A percentile compares a stretch with the other conserved stretches of the same genome.
These are phyloP conservation scores for Colletotrichum salicis DNA, from an alignment of 2,329 filamentous ascomycete species.

Conservation along the genomic window DNA sequence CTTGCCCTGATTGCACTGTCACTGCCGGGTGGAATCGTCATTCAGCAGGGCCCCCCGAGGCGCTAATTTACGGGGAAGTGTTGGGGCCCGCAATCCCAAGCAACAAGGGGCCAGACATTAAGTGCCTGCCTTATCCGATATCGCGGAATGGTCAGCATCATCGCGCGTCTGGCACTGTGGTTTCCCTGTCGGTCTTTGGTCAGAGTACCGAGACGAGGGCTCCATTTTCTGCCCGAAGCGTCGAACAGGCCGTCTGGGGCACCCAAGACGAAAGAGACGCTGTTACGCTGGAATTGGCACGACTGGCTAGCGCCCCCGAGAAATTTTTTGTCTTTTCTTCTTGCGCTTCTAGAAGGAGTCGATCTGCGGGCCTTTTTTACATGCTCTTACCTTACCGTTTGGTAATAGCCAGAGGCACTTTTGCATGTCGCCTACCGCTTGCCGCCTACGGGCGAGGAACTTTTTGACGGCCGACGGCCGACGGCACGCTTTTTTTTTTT, in stretches of 20 bases:
- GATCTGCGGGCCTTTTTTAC: conserved; percentile 17
- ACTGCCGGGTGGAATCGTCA: conserved; percentile 30
- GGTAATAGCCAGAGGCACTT: conserved; percentile 34
- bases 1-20: conserved; percentile 31
- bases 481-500: conserved; percentile 2
- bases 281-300: neutral
- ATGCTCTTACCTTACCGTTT: conserved; percentile 37
- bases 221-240: conserved; percentile 25
- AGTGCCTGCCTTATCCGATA: conserved; percentile 36
- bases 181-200: neutral
- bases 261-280: conserved; percentile 6
- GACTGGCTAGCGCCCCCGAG: neutral
- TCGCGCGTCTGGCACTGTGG: conserved; percentile 14
- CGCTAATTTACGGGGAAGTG: conserved; percentile 28
- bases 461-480: conserved; percentile 16
- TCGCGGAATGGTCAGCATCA: conserved; percentile 36
- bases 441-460: conserved; percentile 13
- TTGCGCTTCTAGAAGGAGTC: conserved; percentile 33
- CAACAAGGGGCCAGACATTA: conserved; percentile 19
- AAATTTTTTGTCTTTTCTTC: neutral
- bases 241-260: conserved; percentile 9
- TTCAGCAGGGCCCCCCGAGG: conserved; percentile 27
- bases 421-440: conserved; percentile 26
- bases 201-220: neutral
- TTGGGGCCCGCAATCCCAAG: conserved; percentile 30